phyloP scores from a whole-genome alignment of 164 flowering plant species.

The Piper betle region DNA sequence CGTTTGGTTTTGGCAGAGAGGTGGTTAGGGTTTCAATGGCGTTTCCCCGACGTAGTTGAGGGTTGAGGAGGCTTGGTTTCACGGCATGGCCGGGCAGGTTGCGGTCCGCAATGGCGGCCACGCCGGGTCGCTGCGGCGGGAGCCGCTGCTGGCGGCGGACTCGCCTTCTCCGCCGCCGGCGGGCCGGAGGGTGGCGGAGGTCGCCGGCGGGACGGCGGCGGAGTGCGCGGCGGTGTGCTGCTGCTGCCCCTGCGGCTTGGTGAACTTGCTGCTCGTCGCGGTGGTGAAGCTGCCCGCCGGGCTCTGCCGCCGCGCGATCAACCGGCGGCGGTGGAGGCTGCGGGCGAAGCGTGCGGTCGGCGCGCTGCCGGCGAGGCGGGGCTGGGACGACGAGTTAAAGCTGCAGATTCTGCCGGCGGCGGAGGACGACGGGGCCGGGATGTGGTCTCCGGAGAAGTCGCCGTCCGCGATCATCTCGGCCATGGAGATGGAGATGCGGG shows the following conservation, averaged over 20 bases:
- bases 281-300: slow-evolving; percentile 75
- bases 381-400: slow-evolving; percentile 24
- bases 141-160: slow-evolving; percentile 13
- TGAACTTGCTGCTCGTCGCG: slow-evolving; percentile 41
- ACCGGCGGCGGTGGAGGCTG: slow-evolving; percentile 18
- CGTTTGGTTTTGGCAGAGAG: no score
- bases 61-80: not conserved
- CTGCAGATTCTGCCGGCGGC: slow-evolving; percentile 15
- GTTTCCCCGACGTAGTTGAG: not conserved
- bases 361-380: slow-evolving; percentile 10
- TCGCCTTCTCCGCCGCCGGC: slow-evolving; percentile 13
- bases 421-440: slow-evolving; percentile 4
- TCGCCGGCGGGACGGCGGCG: slow-evolving; percentile 74
- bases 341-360: slow-evolving; percentile 16
- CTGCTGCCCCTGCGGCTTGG: slow-evolving; percentile 75
- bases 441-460: slow-evolving; percentile 5
- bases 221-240: slow-evolving; percentile 80
- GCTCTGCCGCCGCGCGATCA: slow-evolving; percentile 43
- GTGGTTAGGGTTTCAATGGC: not conserved
- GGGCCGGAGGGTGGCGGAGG: slow-evolving; percentile 37
- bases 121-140: slow-evolving; percentile 9
- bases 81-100: slow-evolving; percentile 8
- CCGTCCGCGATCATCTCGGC: slow-evolving; percentile 21
- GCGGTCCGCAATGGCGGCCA: not conserved
- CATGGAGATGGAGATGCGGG: slow-evolving; percentile 86